Evolutionary conservation across 768 basidiomycete genomes (phyloP).

Genomic region (Phlegmacium glaucopus): DNA sequence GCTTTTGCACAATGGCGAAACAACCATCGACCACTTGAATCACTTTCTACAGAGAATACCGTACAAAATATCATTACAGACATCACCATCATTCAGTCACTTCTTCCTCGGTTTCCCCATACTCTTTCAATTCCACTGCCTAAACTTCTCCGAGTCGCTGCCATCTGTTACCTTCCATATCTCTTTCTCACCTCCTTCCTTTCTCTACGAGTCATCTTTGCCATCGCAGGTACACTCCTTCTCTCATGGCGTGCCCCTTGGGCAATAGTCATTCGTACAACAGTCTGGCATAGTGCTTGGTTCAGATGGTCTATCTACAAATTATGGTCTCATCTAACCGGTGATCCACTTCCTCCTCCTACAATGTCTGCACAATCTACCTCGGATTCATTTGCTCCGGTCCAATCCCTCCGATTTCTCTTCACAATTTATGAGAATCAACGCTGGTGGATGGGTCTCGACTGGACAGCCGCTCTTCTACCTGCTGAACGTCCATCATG

Average conservation of each 20-base stretch:
- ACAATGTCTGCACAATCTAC: slow-evolving; percentile 32
- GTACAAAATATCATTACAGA: slow-evolving; percentile 47
- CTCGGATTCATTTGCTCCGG: slow-evolving; percentile 27
- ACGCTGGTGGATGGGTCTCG: slow-evolving; percentile 96
- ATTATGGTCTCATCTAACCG: slow-evolving; percentile 49
- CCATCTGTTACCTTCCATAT: slow-evolving; percentile 61
- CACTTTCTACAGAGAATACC: slow-evolving; percentile 15
- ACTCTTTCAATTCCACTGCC: slow-evolving; percentile 25
- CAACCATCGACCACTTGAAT: slow-evolving; percentile 2
- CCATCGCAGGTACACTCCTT: slow-evolving; percentile 52
- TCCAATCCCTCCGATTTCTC: slow-evolving; percentile 63
- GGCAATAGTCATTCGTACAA: slow-evolving; percentile 49
- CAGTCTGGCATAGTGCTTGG: slow-evolving; percentile 64
- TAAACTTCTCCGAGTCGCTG: slow-evolving; percentile 52
- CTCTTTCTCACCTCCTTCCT: slow-evolving; percentile 61
- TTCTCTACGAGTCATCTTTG: slow-evolving; percentile 59
- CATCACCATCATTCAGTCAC: slow-evolving; percentile 59
- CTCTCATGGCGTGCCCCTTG: slow-evolving; percentile 69
- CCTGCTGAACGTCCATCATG: slow-evolving; percentile 90
- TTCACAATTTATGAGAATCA: slow-evolving; percentile 95
- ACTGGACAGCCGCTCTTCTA: slow-evolving; percentile 92
- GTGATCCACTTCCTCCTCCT: slow-evolving; percentile 46
- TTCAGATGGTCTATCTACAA: slow-evolving; percentile 61
- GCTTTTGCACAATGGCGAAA: slow-evolving; percentile 10
- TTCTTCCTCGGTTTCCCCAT: slow-evolving; percentile 42